A percentile compares a stretch with the other conserved stretches of the same genome.
These are phyloP conservation scores for Dactylellina parvicollis DNA, from an alignment of 2,329 filamentous ascomycete species.

Conservation along the genomic window DNA sequence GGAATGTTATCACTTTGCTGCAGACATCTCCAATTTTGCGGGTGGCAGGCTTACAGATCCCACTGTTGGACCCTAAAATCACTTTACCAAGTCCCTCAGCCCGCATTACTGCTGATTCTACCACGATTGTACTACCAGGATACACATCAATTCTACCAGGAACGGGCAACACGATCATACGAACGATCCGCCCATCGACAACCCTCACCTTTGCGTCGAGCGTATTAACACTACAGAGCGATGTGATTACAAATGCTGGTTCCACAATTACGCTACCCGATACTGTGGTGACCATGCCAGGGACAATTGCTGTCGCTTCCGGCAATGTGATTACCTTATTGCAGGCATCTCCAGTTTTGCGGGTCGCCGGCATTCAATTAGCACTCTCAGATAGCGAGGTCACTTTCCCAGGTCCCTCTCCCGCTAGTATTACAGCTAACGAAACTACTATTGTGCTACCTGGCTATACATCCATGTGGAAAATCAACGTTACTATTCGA, in stretches of 20 bases:
- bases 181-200: not conserved
- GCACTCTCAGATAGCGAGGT: not conserved
- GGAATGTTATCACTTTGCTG: not conserved
- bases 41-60: not conserved
- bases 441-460: constrained; percentile 1
- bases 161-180: not conserved
- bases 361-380: not conserved
- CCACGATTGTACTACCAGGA: not conserved
- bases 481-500: not conserved
- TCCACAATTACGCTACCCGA: constrained; percentile 2
- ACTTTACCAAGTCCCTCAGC: not conserved
- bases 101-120: constrained; percentile 2
- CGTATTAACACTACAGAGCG: constrained; percentile 6
- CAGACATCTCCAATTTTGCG: not conserved
- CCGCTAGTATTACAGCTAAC: not conserved
- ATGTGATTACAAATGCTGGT: constrained; percentile 10
- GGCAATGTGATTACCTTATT: constrained; percentile 4
- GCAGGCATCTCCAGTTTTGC: not conserved
- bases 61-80: not conserved
- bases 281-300: not conserved
- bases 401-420: not conserved
- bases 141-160: constrained; percentile 5
- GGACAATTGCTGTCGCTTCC: not conserved
- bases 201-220: not conserved
- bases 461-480: not conserved